Conservation (phyloP, 371 early-diverging fungal genomes). For the Actinomortierella wolfii region DNA sequence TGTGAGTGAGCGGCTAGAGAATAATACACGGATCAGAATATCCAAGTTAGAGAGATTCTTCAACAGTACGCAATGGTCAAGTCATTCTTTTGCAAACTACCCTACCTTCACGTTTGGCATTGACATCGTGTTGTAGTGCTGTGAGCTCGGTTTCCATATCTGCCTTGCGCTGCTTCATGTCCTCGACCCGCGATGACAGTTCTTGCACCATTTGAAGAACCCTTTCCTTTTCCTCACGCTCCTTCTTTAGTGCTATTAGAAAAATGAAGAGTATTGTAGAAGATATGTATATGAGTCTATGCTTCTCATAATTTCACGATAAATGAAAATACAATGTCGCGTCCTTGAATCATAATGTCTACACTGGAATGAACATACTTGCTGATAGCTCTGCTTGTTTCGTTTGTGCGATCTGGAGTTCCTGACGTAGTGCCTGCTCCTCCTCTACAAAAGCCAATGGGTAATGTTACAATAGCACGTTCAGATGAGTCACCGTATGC, state of each 20-base stretch:
- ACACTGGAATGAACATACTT: not conserved
- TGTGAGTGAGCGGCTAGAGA: conserved; percentile 32
- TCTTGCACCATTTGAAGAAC: conserved; percentile 24
- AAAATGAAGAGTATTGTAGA: not conserved
- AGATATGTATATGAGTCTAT: not conserved
- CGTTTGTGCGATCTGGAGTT: conserved; percentile 16
- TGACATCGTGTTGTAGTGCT: conserved; percentile 28
- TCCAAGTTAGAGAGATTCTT: not conserved
- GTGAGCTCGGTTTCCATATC: conserved; percentile 17
- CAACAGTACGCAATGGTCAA: not conserved
- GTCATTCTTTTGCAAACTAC: not conserved
- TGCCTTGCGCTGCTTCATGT: conserved; percentile 15
- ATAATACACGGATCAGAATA: conserved; percentile 1
- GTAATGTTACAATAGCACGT: too few relatives aligned
- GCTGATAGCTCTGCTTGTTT: conserved; percentile 5
- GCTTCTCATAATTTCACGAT: not conserved
- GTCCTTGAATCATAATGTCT: not conserved
- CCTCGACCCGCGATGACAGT: conserved; percentile 15
- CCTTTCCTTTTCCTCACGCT: conserved; percentile 26
- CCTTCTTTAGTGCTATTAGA: conserved; percentile 32
- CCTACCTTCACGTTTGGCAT: conserved; percentile 42
- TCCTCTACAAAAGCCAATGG: conserved; percentile 10
- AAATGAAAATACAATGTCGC: not conserved
- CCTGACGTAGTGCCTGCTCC: conserved; percentile 24
- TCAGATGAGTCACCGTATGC: too few relatives aligned